Evolutionary conservation across 257 asterid genomes (phyloP), one percentile per base, ranked within the genome.

Genomic region (Petunia secreta): DNA sequence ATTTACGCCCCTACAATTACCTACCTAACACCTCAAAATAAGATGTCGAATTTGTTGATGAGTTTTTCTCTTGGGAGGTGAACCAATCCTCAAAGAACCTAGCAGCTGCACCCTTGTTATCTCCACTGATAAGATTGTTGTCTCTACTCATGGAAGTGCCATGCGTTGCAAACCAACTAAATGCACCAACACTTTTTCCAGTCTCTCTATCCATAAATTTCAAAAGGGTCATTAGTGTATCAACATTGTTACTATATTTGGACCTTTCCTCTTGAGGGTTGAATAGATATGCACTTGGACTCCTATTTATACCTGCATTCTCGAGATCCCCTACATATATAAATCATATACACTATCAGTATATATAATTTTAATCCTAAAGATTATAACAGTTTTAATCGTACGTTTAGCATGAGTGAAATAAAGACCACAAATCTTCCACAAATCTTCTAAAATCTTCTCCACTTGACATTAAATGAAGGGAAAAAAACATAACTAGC

Each of bases 31-130:
- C 46, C 59, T 77, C 66, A 3, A 34, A 50, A 8, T 81, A 77
- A 79, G 14, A 36, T 11, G 25, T 75, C 44, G 57, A 75, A 57
- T 80, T 74, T 40, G 74, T 44, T 6, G 88, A 83, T 0, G 76
- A 7, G 54, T 77, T 87, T 75, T 71, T 58, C 71, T 40, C 43
- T 1, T 36, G 3, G 0, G 84, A 37, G 36, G 73, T 16, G 79
- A 91, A 88, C 92, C 92, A 89, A 57, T 89, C 95, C 52, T 91
- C 93, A 48, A 91, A 86, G 82, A 91, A 91, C 48, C 95, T 81
- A 4, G 95, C 95, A 15, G 92, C 92, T 13, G 92, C 90, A 2
- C 95, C 95, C 80, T 91, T 91, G 83, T 91, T 91, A 84, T 91
- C 95, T 10, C 93, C 93, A 40, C 93, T 91, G 5, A 91, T 89